These are phyloP conservation scores for Polytolypa hystricis DNA, from an alignment of 2,329 filamentous ascomycete genomes.

Conservation along the genomic window DNA sequence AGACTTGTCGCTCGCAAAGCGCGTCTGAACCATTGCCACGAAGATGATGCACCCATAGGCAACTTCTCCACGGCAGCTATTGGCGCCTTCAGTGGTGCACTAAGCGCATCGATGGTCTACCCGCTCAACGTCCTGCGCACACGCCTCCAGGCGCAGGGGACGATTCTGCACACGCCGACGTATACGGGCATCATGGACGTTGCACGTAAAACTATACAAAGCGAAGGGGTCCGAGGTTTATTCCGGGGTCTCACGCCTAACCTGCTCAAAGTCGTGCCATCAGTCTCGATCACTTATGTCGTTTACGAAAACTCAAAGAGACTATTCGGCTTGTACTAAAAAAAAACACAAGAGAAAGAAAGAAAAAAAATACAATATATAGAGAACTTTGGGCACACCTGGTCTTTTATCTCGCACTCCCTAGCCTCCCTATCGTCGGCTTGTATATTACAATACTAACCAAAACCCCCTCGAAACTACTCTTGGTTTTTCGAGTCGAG, in stretches of 20 bases:
- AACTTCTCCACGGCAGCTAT: constrained; percentile 80
- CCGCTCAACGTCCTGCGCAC: constrained; percentile 90
- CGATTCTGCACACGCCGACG: constrained; percentile 75
- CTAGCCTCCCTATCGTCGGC: no score
- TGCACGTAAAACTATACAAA: constrained; percentile 65
- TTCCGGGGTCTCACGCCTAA: constrained; percentile 96
- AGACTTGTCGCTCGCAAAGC: constrained; percentile 61
- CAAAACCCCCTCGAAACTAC: no score
- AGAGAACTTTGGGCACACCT: no score
- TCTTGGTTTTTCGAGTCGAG: no score
- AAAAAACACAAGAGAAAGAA: no score
- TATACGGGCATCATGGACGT: constrained; percentile 91
- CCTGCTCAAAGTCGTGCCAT: constrained; percentile 87
- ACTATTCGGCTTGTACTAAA: constrained; percentile 45
- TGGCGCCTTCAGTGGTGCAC: constrained; percentile 80
- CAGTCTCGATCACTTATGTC: constrained; percentile 89
- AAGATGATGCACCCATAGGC: constrained; percentile 70
- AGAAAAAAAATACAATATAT: no score
- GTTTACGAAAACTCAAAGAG: constrained; percentile 86
- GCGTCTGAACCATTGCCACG: constrained; percentile 56
- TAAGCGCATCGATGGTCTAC: constrained; percentile 89
- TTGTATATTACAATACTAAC: no score
- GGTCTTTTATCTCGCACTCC: no score
- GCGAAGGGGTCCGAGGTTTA: constrained; percentile 73
- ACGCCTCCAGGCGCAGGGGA: constrained; percentile 85